Base-by-base conservation (phyloP, 1,284 basidiomycete genomes). In the Apiotrichum brassicae region DNA sequence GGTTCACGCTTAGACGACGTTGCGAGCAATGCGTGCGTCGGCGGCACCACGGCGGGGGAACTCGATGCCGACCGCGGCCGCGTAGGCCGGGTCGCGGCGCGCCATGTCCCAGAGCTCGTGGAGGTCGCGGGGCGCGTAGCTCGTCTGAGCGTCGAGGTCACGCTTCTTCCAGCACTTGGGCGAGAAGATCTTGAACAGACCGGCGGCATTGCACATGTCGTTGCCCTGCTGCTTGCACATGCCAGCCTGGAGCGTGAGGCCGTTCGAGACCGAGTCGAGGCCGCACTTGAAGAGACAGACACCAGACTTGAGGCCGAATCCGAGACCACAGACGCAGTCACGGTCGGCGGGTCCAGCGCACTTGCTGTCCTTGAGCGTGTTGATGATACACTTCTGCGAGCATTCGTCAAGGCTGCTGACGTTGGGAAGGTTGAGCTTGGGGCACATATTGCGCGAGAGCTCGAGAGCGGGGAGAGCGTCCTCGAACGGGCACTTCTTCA, bases 311-410 rank as follows among this genome's bases (percentile, higher is more conserved):
- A 24, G 14, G 5, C 23, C 22, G 20, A 41, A 51, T 8, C 26
- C 19, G 33, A 36, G 13, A 14, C 28, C 35, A 16, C 49, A 51
- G 40, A 51, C 14, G 34, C 49, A 51, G 34, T n/a, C n/a, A 34
- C 40, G 42, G 44, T 51, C 45, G 23, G 34, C 16, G 3, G 49
- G 49, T 3, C 44, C 40, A 8, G 26, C 26, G 40, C 49, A 51
- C 7, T 20, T 9, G 8, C n/a, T 28, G 12, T 18, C 13, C 18
- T 24, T 12, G 22, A 51, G 34, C 5, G 39, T 26, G 13, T 41
- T 20, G 34, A 51, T 37, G 39, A 51, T 28, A 16, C 49, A 51
- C 33, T 38, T 23, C 26, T 26, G 20, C 20, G 34, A 33, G 34
- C 49, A 51, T 8, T 19, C 23, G 20, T 23, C 6, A 7, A 51